A percentile compares a stretch with the other conserved stretches of the same genome.
phyloP scores from a whole-genome alignment of 1,284 basidiomycete species.

The Xanthoconium separans region DNA sequence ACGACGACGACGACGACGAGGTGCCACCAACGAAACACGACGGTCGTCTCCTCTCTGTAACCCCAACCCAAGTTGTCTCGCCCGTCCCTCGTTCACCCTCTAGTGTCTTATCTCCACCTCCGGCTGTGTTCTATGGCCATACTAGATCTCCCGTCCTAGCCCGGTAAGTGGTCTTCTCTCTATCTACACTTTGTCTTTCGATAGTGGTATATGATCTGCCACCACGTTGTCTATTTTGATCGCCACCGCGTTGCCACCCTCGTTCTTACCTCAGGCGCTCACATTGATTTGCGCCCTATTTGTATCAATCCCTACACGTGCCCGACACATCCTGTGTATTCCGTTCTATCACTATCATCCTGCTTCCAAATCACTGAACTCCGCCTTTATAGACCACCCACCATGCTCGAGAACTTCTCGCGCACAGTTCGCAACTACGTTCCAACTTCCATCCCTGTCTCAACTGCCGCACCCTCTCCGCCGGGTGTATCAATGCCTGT shows the following conservation, averaged over 20 bases:
- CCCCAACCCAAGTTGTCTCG: constrained; percentile 10
- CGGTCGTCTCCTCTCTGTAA: constrained; percentile 21
- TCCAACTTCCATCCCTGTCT: constrained; percentile 50
- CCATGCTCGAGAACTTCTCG: constrained; percentile 50
- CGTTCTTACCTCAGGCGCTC: constrained; percentile 11
- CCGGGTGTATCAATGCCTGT: constrained; percentile 50
- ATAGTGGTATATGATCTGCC: constrained; percentile 2
- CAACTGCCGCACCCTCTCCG: constrained; percentile 46
- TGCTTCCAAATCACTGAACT: constrained; percentile 16
- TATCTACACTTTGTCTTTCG: neutral
- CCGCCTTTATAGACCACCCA: constrained; percentile 39
- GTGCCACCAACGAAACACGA: constrained; percentile 29
- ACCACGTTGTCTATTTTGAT: neutral
- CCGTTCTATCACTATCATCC: neutral
- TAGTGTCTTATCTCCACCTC: constrained; percentile 15
- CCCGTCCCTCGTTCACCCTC: constrained; percentile 12
- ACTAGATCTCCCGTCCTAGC: constrained; percentile 32
- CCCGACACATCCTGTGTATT: neutral
- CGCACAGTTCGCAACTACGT: constrained; percentile 52
- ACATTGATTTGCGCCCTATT: constrained; percentile 11
- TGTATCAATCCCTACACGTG: constrained; percentile 24
- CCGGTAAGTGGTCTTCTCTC: constrained; percentile 25
- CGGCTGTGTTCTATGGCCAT: constrained; percentile 21
- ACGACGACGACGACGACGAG: constrained; percentile 22
- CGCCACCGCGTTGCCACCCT: constrained; percentile 15